Base-by-base conservation (phyloP, 2,329 filamentous ascomycete species). In the Phyllosticta citrichinensis region DNA sequence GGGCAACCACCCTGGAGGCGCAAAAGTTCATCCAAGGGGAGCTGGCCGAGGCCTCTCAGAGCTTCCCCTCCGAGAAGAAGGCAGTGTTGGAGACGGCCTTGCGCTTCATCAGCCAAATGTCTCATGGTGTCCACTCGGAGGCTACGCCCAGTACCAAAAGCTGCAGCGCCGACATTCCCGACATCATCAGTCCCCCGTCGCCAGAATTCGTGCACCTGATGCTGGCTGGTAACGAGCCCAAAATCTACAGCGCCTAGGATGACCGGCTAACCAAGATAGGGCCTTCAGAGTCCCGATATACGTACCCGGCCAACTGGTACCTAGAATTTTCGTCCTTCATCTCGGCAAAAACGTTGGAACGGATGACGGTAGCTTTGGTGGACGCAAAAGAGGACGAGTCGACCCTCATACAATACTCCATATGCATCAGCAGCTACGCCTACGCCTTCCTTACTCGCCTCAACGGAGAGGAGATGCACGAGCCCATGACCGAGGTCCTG, bases 351-450 rank as follows among this genome's bases (percentile, higher is more conserved):
- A 67, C 69, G 1, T 61, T 71, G 19, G 68, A 71, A 54, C 65
- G 65, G 22, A 72, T 72, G 22, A 67, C 66, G 14, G 64, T 71
- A 35, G 65, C 65, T 8, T 62, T 73, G 53, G 65, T 71, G 62
- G 68, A 71, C 55, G 66, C 66, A 20, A 67, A 58, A 14, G 68
- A 64, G 2, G 68, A 70, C 52, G 67, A 71, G 52, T 66, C 65
- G 27, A 72, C 68, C 1, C 64, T 70, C 11, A 66, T 65, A 4
- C 57, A 70, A 35, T 72, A 69, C 63, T 69, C 69, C 51, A 66
- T 73, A 14, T 66, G 71, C 27, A 64, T 72, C 14, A 70, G 72
- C 61, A 70, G 68, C 53, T 69, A 70, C 55, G 69, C 68, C 10
- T 27, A 14, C 9, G 27, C 47, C 10, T 61, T 56, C 17, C 30